Percentiles rank a stretch among this genome's conserved stretches.
Evolutionary conservation across 768 basidiomycete species (phyloP).

Genomic region (Postia placenta): DNA sequence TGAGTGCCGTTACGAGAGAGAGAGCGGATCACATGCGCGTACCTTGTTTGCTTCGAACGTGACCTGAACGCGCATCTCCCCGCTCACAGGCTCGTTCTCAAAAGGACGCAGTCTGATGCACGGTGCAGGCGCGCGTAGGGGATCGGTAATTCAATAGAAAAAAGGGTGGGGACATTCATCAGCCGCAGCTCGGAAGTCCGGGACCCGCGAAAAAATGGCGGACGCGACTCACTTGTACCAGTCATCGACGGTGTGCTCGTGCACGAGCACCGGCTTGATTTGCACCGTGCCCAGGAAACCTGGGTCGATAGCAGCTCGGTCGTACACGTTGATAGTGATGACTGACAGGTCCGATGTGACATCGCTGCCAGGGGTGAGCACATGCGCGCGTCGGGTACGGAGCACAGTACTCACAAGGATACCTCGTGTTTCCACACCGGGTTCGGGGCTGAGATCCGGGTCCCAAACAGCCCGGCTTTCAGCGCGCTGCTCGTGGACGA

Average conservation of each 20-base stretch:
- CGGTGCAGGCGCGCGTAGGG: conserved; percentile 12
- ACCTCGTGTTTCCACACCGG: conserved; percentile 99
- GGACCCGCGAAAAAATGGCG: no score
- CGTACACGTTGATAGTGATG: conserved; percentile 88
- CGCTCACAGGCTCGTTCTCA: conserved; percentile 79
- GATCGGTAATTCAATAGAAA: no score
- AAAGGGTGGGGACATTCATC: neutral
- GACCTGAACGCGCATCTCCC: conserved; percentile 92
- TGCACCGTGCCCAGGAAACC: conserved; percentile 88
- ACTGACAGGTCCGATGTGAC: conserved; percentile 83
- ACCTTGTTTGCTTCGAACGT: conserved; percentile 92
- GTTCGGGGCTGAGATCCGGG: conserved; percentile 67
- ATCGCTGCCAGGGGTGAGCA: conserved; percentile 52
- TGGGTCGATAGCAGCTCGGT: conserved; percentile 75
- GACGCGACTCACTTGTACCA: conserved; percentile 82
- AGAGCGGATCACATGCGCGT: conserved; percentile 23
- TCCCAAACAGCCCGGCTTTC: conserved; percentile 43
- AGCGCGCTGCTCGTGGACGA: conserved; percentile 17
- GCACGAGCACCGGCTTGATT: conserved; percentile 85
- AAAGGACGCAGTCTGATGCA: conserved; percentile 60
- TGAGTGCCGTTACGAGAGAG: conserved; percentile 1
- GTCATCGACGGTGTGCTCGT: conserved; percentile 92
- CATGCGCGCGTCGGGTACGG: neutral
- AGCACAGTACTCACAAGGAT: conserved; percentile 71
- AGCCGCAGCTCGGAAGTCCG: neutral